Base-by-base conservation (phyloP, 2,329 filamentous ascomycete genomes). In the Amylocarpus encephaloides region DNA sequence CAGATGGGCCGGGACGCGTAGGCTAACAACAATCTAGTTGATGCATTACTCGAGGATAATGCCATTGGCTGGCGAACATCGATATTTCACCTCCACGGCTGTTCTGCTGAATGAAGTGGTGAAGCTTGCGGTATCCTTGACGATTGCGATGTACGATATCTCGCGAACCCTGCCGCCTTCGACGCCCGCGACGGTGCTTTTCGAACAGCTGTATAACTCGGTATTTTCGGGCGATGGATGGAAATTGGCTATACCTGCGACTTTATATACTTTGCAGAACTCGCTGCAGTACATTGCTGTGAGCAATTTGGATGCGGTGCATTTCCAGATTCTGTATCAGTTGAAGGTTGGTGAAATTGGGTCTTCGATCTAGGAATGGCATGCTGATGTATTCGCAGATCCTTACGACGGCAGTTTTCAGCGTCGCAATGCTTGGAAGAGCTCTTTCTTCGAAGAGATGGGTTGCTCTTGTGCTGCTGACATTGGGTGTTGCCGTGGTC, bases 1-100 rank as follows among this genome's bases (percentile, higher is more conserved):
- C 33, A 13, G 12, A 13, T 16, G 12, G 7, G 16, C 18, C 35
- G 47, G 22, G 33, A 49, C 22, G 32, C 11, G 33, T 30, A 6
- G 33, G 40, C 58, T 65, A 43, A 62, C 51, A 22, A 35, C 12
- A 30, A 19, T 13, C 26, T 64, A 92, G 88, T 78, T 96, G 49
- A 86, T 95, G 77, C 92, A 96, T 72, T 95, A 97, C 69, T 95
- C 91, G 29, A 82, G 91, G 58, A 83, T 94, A 53, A 96, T 96
- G 91, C 86, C 90, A n/a, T 77, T 83, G 9, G 75, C 79, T 9
- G 83, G 85, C 66, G 88, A 89, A 59, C 88, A 91, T 64, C 85
- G 91, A 66, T 97, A 96, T 70, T 88, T 93, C 61, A 85, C 92
- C 35, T 96, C 91, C 38, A 97, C 93, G 9, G 91, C 92, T 39